Base-by-base conservation (phyloP, 495 filamentous ascomycete genomes). In the Hypoxylon perforatum region DNA sequence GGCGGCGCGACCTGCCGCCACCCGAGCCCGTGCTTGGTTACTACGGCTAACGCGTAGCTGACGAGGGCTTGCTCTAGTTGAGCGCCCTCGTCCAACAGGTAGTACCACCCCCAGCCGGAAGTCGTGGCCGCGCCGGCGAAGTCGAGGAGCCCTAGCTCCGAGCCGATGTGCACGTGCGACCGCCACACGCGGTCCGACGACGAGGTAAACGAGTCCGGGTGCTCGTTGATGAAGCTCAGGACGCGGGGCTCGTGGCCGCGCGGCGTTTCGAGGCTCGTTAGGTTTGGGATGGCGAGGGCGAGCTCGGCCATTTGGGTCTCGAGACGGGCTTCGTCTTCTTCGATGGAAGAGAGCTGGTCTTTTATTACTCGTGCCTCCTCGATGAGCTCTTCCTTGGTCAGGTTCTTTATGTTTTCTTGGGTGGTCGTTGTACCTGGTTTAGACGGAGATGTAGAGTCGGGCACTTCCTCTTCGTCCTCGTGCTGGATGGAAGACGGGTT, bases 31-130 rank as follows among this genome's bases (percentile, higher is more conserved):
- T 86, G 83, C 42, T 81, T 82, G 35, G 86, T 83, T 9, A 90
- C 91, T 3, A 90, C 85, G 18, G 80, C 78, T 3, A 97, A 82
- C 0, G 96, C 88, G 76, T 96, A 97, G 66, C 90, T 87, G n/a
- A 97, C 76, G 0, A 99, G 85, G 0, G 95, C 95, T 73, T 97
- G 94, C 74, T 98, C 95, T 1, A 99, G 84, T 75, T 95, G 84
- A 0, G 93, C 94, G 7, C 88, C 93, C 63, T 96, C 94, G 76
- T 96, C 91, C 30, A 89, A 83, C 0, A 99, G 87, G 75, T 90
- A 97, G 77, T 99, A 99, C 92, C 93, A 99, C 0, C 95, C 95
- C 94, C 94, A 98, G 14, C 95, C 95, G 33, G 88, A 91, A 17
- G 91, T 88, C 8, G 85, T 88, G 17, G 87, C 88, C 2, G 93